Percentiles rank a stretch among this genome's conserved stretches.
Evolutionary conservation across 2,329 filamentous ascomycete species (phyloP).

Genomic region (Setomelanomma holmii): DNA sequence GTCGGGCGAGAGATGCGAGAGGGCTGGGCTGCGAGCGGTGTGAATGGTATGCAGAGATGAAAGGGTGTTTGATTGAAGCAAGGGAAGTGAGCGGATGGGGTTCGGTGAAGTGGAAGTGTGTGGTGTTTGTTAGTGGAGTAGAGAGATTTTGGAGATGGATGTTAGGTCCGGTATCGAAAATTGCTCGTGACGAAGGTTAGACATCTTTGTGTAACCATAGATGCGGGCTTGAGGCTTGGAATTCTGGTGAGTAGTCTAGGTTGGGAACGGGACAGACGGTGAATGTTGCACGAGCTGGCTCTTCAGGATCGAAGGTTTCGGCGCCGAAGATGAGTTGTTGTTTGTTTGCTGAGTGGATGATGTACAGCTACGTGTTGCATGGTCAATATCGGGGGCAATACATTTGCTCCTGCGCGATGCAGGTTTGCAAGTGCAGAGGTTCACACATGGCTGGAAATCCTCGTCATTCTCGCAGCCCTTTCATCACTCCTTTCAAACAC

Average conservation of each 20-base stretch:
- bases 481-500: background rate
- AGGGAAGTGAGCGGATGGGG: no score
- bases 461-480: background rate
- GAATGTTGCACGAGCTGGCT: background rate
- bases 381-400: no score
- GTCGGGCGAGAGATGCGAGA: background rate
- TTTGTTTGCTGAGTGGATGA: background rate
- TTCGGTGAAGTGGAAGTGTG: no score
- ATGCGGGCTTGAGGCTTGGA: background rate
- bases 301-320: background rate
- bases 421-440: background rate
- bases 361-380: no score
- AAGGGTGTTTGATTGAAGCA: background rate
- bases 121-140: background rate
- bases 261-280: background rate
- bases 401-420: background rate
- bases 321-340: background rate
- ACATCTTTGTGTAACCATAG: background rate
- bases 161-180: background rate
- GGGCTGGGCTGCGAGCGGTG: background rate
- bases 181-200: background rate
- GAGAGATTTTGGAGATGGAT: background rate
- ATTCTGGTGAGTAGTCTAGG: background rate
- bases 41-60: background rate
- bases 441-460: background rate